phyloP scores from a whole-genome alignment of 1,139 yeast species.

The Taiozyma onychis region DNA sequence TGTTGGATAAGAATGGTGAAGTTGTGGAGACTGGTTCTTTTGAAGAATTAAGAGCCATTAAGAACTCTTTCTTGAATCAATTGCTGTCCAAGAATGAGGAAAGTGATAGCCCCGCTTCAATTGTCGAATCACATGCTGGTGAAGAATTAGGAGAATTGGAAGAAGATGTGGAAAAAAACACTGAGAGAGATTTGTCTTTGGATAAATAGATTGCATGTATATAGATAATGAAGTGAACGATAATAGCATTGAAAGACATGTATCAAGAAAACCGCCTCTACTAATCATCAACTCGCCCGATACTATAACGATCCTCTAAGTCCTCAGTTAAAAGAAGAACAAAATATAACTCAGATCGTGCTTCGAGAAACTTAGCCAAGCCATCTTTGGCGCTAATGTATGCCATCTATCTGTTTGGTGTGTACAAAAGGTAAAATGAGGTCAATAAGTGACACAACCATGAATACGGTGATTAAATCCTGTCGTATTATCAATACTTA shows the following conservation, averaged over 20 bases:
- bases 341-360: too few relatives aligned
- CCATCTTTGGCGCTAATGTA: too few relatives aligned
- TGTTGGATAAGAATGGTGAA: conserved; percentile 61
- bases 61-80: conserved; percentile 59
- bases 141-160: conserved; percentile 7
- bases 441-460: too few relatives aligned
- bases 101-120: conserved; percentile 13
- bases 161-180: conserved; percentile 3
- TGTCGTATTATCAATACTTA: too few relatives aligned
- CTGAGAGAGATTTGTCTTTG: conserved; percentile 11
- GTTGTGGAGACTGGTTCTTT: conserved; percentile 79
- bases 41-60: conserved; percentile 47
- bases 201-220: conserved; percentile 5
- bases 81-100: conserved; percentile 41
- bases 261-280: background rate
- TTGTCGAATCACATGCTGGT: background rate
- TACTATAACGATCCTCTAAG: too few relatives aligned
- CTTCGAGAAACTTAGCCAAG: too few relatives aligned
- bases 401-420: too few relatives aligned
- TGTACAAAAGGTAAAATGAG: too few relatives aligned
- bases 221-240: background rate
- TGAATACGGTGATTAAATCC: too few relatives aligned
- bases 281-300: too few relatives aligned
- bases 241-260: too few relatives aligned
- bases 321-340: too few relatives aligned